phyloP scores from a whole-genome alignment of 345 rosid species.

The Brassica incana region DNA sequence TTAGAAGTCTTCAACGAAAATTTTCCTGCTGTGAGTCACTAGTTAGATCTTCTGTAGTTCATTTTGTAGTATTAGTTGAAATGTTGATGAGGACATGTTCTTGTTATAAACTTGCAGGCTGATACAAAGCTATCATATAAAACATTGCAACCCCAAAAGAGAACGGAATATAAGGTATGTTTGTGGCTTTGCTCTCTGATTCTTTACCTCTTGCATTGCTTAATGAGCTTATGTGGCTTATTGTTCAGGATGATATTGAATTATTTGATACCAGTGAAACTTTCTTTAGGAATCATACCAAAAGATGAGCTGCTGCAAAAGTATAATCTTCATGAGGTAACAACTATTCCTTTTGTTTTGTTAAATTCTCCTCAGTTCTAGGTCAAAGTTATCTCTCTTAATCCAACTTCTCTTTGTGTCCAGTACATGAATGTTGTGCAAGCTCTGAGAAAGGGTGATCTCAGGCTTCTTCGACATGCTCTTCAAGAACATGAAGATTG shows the following conservation, averaged over 20 bases:
- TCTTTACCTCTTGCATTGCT: background rate
- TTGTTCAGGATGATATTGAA: constrained; percentile 84
- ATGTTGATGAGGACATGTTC: background rate
- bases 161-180: constrained; percentile 80
- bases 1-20: constrained; percentile 40
- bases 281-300: constrained; percentile 47
- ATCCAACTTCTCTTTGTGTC: constrained; percentile 25
- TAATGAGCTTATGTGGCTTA: constrained; percentile 15
- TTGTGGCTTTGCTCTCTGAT: constrained; percentile 14
- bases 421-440: constrained; percentile 74
- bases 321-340: constrained; percentile 77
- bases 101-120: constrained; percentile 59
- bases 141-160: constrained; percentile 61
- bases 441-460: constrained; percentile 81
- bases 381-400: background rate
- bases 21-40: constrained; percentile 74
- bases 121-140: constrained; percentile 90
- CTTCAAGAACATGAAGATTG: constrained; percentile 84
- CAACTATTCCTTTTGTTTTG: constrained; percentile 7
- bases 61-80: background rate
- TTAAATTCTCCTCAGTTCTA: background rate
- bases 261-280: constrained; percentile 70
- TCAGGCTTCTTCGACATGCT: constrained; percentile 78
- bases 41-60: background rate
- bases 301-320: constrained; percentile 59